A percentile compares a stretch with the other conserved stretches of the same genome.
Evolutionary conservation across 225 moss, liverwort and hornwort species (phyloP).

Genomic region (Polytrichum commune): DNA sequence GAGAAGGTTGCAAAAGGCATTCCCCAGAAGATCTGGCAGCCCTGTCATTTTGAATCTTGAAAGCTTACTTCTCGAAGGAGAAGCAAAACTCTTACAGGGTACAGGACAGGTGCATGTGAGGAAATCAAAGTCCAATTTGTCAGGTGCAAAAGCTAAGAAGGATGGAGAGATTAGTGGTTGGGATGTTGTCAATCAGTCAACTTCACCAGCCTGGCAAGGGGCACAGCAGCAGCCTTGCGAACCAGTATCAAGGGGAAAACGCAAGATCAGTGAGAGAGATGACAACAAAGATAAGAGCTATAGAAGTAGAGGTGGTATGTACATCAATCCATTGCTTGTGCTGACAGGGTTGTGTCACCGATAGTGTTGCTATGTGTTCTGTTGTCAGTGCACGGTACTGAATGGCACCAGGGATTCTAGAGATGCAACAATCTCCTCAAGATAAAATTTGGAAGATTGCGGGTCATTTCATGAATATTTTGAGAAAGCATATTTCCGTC

Average conservation of each 20-base stretch:
- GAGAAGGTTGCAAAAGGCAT: slow-evolving; percentile 30
- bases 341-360: not conserved
- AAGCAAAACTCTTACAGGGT: slow-evolving; percentile 8
- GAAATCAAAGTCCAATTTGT: slow-evolving; percentile 14
- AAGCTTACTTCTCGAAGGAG: slow-evolving; percentile 27
- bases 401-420: not conserved
- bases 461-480: slow-evolving; percentile 5
- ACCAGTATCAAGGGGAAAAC: slow-evolving; percentile 21
- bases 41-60: slow-evolving; percentile 52
- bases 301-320: slow-evolving; percentile 52
- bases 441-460: not conserved
- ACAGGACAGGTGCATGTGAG: slow-evolving; percentile 5
- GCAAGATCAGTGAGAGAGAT: slow-evolving; percentile 30
- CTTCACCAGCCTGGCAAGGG: slow-evolving; percentile 17
- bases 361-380: not conserved
- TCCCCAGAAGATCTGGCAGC: slow-evolving; percentile 36
- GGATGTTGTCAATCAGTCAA: slow-evolving; percentile 35
- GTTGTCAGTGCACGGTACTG: not conserved
- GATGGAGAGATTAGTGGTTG: slow-evolving; percentile 51
- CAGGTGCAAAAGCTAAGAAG: slow-evolving; percentile 29
- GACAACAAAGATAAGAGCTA: slow-evolving; percentile 43
- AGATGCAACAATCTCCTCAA: slow-evolving; percentile 3
- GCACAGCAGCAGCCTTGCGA: slow-evolving; percentile 26
- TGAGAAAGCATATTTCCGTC: too few relatives aligned
- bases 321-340: slow-evolving; percentile 8